Evolutionary conservation across 176 grass and related monocot species (phyloP).

Genomic region (Saccharum officinarum): DNA sequence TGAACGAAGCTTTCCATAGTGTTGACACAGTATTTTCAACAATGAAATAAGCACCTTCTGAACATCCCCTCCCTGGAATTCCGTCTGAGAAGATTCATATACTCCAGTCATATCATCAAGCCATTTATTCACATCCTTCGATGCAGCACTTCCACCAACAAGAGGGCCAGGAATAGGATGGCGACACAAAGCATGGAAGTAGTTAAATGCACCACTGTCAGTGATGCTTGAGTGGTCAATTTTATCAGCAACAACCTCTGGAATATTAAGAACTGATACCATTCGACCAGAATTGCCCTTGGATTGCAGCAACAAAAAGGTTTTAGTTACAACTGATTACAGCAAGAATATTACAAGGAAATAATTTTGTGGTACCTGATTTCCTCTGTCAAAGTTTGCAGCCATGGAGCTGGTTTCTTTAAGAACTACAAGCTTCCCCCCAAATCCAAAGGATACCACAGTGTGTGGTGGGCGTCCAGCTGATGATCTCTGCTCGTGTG

Average conservation of each 20-base stretch:
- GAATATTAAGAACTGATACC: constrained; percentile 66
- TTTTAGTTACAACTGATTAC: constrained; percentile 31
- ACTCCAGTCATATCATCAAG: constrained; percentile 69
- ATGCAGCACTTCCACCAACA: constrained; percentile 72
- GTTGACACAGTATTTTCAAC: constrained; percentile 83
- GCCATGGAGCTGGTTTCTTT: constrained; percentile 60
- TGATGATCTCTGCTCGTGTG: constrained; percentile 68
- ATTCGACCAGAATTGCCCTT: constrained; percentile 46
- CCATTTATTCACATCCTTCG: constrained; percentile 96
- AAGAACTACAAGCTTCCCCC: constrained; percentile 80
- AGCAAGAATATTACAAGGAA: constrained; percentile 23
- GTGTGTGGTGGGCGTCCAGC: constrained; percentile 79
- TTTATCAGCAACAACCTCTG: constrained; percentile 71
- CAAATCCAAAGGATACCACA: constrained; percentile 83
- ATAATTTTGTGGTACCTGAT: constrained; percentile 49
- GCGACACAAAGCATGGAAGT: constrained; percentile 70
- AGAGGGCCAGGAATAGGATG: constrained; percentile 86
- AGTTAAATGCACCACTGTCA: constrained; percentile 46
- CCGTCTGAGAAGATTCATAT: constrained; percentile 50
- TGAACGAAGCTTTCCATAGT: constrained; percentile 96
- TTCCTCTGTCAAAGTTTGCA: constrained; percentile 55
- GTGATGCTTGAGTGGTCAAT: constrained; percentile 42
- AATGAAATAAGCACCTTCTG: constrained; percentile 72
- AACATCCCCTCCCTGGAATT: constrained; percentile 70
- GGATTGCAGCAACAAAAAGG: constrained; percentile 35